Evolutionary conservation across 176 grass and related monocot species (phyloP).

Genomic region (Saccharum spontaneum): DNA sequence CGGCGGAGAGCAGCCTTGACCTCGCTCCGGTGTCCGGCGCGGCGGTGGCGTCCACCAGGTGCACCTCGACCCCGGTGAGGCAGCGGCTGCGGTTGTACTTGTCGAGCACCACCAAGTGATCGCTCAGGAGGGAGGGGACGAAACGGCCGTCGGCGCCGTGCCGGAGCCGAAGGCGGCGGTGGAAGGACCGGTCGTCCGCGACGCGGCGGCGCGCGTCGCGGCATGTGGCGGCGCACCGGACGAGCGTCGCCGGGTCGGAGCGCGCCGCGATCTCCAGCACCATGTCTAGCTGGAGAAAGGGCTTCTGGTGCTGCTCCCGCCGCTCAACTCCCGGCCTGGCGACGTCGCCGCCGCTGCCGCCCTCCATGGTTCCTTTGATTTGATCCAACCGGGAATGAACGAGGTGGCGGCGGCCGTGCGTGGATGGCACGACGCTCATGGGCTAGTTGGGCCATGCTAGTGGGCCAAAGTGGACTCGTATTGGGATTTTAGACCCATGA

Average conservation of each 20-base stretch:
- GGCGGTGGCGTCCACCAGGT: not conserved
- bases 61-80: not conserved
- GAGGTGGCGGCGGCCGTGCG: no score
- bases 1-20: not conserved
- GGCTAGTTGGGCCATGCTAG: no score
- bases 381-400: no score
- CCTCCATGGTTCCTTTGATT: no score
- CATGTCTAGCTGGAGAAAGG: constrained; percentile 13
- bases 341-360: not conserved
- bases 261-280: not conserved
- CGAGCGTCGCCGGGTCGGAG: not conserved
- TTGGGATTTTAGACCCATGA: no score
- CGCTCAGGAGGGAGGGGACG: not conserved
- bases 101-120: not conserved
- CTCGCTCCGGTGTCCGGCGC: not conserved
- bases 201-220: not conserved
- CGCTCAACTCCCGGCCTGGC: not conserved
- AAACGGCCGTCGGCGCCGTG: not conserved
- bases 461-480: no score
- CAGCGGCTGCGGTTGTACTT: rapidly evolving
- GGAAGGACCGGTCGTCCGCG: not conserved
- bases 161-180: not conserved
- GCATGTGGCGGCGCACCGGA: constrained; percentile 5
- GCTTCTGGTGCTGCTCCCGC: not conserved
- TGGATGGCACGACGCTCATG: no score